Conservation (phyloP, 805 yeast genomes). For the Yamadazyma paraphyllophila region DNA sequence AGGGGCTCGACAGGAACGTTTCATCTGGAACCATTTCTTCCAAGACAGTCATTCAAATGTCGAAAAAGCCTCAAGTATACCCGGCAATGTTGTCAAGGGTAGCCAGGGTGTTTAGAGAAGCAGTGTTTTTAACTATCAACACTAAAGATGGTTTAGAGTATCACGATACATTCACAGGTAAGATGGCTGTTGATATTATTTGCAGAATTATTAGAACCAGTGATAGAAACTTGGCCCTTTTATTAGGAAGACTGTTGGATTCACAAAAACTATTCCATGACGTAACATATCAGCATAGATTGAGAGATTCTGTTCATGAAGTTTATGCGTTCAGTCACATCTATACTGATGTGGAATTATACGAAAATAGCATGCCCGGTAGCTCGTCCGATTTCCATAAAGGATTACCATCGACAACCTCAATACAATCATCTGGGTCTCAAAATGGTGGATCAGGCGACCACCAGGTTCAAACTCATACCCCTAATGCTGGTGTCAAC, state of each 20-base stretch:
- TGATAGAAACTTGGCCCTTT: slow-evolving; percentile 84
- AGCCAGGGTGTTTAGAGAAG: slow-evolving; percentile 71
- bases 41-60: slow-evolving; percentile 39
- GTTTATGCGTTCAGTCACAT: slow-evolving; percentile 78
- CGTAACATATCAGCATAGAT: slow-evolving; percentile 89
- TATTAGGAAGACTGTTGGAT: slow-evolving; percentile 88
- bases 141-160: slow-evolving; percentile 89
- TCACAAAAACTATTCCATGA: slow-evolving; percentile 94
- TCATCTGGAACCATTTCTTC: slow-evolving; percentile 32
- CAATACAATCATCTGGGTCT: slow-evolving; percentile 11
- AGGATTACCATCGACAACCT: slow-evolving; percentile 13
- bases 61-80: slow-evolving; percentile 68
- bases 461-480: slow-evolving; percentile 11
- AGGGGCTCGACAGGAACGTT: slow-evolving; percentile 28
- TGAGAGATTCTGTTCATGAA: slow-evolving; percentile 84
- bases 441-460: slow-evolving; percentile 4
- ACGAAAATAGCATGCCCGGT: slow-evolving; percentile 21
- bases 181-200: slow-evolving; percentile 90
- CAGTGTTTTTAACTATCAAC: slow-evolving; percentile 68
- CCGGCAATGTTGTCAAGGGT: slow-evolving; percentile 89
- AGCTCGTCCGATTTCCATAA: slow-evolving; percentile 13
- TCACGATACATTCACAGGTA: slow-evolving; percentile 90
- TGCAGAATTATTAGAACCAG: slow-evolving; percentile 83
- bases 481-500: slow-evolving; percentile 49
- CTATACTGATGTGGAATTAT: slow-evolving; percentile 45